Conservation (phyloP, 257 asterid genomes). For the Echium plantagineum region DNA sequence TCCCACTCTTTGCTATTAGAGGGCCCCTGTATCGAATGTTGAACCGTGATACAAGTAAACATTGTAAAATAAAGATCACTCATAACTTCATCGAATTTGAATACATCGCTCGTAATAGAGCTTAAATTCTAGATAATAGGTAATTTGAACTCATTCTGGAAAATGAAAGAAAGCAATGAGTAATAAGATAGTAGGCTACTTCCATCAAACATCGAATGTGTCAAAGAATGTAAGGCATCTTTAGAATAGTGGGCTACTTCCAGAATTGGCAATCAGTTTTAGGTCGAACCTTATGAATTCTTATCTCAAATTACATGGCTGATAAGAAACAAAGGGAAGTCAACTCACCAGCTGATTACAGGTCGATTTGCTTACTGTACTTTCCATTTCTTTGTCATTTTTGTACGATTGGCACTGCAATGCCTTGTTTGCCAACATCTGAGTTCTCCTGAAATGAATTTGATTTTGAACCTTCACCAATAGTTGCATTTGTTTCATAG, state of each 20-base stretch:
- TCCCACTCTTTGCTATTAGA: slow-evolving; percentile 68
- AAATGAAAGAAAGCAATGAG: too few relatives aligned
- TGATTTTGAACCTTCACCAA: slow-evolving; percentile 81
- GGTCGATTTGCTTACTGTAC: slow-evolving; percentile 55
- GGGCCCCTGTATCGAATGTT: neutral
- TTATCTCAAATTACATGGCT: neutral
- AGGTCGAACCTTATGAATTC: too few relatives aligned
- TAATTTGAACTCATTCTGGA: too few relatives aligned
- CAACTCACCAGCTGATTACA: slow-evolving; percentile 38
- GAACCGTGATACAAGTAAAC: neutral
- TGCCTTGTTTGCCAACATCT: slow-evolving; percentile 66
- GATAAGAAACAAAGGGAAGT: neutral
- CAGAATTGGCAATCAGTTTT: too few relatives aligned
- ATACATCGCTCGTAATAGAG: neutral
- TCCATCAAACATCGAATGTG: too few relatives aligned
- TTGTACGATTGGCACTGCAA: slow-evolving; percentile 27
- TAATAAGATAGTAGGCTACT: too few relatives aligned
- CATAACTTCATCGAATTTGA: neutral
- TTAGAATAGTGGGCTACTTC: too few relatives aligned
- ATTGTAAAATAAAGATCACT: neutral
- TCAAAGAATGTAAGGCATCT: too few relatives aligned
- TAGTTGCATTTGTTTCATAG: slow-evolving; percentile 95
- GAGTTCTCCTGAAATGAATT: slow-evolving; percentile 82
- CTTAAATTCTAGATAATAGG: neutral
- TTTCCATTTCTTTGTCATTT: slow-evolving; percentile 51